A percentile compares a stretch with the other conserved stretches of the same genome.
Conservation (phyloP, 1,139 yeast genomes). For the Arxiozyma slooffiae region DNA sequence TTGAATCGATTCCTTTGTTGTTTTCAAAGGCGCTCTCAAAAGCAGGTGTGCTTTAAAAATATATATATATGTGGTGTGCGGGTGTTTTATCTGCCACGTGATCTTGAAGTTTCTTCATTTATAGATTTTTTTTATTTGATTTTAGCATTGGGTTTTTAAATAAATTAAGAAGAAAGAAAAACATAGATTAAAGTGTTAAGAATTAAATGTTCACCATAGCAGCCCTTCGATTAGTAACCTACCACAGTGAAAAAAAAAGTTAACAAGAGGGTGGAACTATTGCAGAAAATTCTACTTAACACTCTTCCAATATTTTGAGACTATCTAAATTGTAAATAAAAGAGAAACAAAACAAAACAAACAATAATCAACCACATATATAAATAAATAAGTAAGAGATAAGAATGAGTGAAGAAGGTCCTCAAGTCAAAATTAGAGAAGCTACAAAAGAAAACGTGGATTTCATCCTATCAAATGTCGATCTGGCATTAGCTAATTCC, state of each 20-base stretch:
- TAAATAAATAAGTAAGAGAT: not conserved
- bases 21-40: too few species aligned
- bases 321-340: not conserved
- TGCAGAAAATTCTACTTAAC: too few species aligned
- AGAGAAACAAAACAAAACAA: not conserved
- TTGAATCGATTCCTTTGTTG: too few species aligned
- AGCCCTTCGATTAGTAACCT: not conserved
- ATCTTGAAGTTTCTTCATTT: not conserved
- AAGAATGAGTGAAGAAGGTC: conserved; percentile 41
- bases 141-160: too few species aligned
- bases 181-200: not conserved
- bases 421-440: conserved; percentile 81
- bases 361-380: not conserved
- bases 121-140: not conserved
- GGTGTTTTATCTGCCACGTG: too few species aligned
- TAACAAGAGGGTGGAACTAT: not conserved
- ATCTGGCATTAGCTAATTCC: conserved; percentile 86
- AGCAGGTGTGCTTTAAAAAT: too few species aligned
- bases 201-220: not conserved
- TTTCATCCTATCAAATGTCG: conserved; percentile 79
- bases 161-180: too few species aligned
- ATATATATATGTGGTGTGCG: too few species aligned
- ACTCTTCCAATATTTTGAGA: not conserved
- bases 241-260: not conserved
- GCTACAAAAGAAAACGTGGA: conserved; percentile 82